These are phyloP conservation scores for Trichoderma sp. DNA, from an alignment of 2,329 filamentous ascomycete genomes.

Conservation along the genomic window DNA sequence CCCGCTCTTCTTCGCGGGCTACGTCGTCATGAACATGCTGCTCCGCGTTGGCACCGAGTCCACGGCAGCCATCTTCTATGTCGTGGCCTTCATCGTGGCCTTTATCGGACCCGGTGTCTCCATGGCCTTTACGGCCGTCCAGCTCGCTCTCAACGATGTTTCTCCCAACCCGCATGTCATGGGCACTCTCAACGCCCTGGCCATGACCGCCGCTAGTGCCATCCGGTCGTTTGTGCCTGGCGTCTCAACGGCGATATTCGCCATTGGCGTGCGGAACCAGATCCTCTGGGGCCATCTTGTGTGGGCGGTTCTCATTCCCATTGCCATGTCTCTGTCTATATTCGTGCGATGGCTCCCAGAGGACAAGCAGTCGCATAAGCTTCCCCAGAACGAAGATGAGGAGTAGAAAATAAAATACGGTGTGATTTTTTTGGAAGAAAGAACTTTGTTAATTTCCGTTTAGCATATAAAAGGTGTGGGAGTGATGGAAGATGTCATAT, in stretches of 20 bases:
- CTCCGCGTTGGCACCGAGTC: conserved; percentile 41
- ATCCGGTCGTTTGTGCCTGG: conserved; percentile 68
- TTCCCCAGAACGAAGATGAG: neutral
- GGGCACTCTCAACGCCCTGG: conserved; percentile 68
- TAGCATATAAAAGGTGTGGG: neutral
- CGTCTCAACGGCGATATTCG: conserved; percentile 67
- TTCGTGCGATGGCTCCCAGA: conserved; percentile 35
- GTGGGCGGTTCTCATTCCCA: conserved; percentile 39
- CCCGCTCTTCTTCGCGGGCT: conserved; percentile 63
- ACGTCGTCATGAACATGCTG: conserved; percentile 57
- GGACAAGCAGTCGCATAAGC: conserved; percentile 28
- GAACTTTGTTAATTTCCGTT: neutral
- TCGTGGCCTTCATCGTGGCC: conserved; percentile 43
- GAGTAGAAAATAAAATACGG: neutral
- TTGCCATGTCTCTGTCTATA: conserved; percentile 35
- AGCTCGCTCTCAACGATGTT: conserved; percentile 75
- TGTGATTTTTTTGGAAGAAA: neutral
- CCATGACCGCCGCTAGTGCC: conserved; percentile 60
- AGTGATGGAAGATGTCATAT: neutral
- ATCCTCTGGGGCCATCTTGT: conserved; percentile 61
- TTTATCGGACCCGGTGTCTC: conserved; percentile 62
- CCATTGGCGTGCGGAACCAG: conserved; percentile 63
- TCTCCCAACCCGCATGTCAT: conserved; percentile 64
- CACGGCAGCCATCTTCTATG: conserved; percentile 57
- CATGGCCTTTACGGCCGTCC: conserved; percentile 71